Base-by-base conservation (phyloP, 2,329 filamentous ascomycete genomes). In the Penicillium sp. region DNA sequence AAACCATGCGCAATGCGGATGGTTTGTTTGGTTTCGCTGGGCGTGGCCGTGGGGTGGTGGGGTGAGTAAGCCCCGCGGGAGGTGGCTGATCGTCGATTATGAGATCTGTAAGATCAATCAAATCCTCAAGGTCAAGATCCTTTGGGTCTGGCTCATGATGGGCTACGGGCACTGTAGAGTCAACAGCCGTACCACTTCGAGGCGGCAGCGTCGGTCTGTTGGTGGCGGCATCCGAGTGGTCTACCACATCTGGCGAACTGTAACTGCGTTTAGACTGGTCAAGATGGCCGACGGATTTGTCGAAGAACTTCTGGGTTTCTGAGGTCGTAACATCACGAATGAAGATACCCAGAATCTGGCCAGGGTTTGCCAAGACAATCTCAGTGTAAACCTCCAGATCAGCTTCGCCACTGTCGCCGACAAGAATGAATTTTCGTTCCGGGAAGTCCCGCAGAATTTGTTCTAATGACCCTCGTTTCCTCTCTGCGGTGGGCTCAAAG, bases 381-480 rank as follows among this genome's bases (percentile, higher is more conserved):
- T 99, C 94, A 0, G 92, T 97, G 68, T 99, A 99, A 0, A 97
- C 91, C 71, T 99, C 95, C 3, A 99, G 79, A 73, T 99, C 95
- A 8, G 93, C 94, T 74, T 99, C 94, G 37, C 95, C 94, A 64
- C 92, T 97, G 70, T 99, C 94, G 9, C 94, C 94, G 10, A 97
- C 89, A 2, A 99, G 81, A 3, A 99, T 84, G 67, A 99, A 99
- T 65, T 85, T 90, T 42, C 94, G 82, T 47, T 91, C 82, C 0
- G 94, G 94, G 63, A 99, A 99, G 70, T 99, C 95, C 51, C 82
- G 80, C 67, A 97, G 80, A 27, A 99, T 88, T 64, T 86, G 87
- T 60, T 95, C 91, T 2, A 99, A 78, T 0, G 91, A 92, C 1
- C 88, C 86, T 72, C 91, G 93, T 77, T 99, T 99, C 55, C 93